These are phyloP conservation scores for Spizellomyces punctatus DNA, from an alignment of 192 early-diverging fungal species.

Conservation along the genomic window DNA sequence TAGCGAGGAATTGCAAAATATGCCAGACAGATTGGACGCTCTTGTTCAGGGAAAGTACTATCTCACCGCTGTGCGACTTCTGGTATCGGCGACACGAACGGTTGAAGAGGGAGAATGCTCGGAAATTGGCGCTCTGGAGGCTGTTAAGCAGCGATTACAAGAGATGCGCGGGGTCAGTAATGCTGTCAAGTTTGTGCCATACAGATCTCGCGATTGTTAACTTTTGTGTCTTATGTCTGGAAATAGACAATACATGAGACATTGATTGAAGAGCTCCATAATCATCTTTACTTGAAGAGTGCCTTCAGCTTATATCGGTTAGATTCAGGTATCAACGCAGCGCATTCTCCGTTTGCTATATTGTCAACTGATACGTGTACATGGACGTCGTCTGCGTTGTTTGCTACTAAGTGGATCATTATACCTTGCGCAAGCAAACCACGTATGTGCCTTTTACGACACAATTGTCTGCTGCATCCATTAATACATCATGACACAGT, in stretches of 20 bases:
- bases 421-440: neutral
- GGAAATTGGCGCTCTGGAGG: constrained; percentile 58
- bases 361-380: neutral
- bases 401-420: neutral
- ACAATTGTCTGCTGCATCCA: no score
- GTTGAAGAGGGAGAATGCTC: constrained; percentile 45
- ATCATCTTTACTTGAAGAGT: constrained; percentile 61
- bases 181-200: constrained; percentile 12
- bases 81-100: constrained; percentile 38
- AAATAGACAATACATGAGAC: constrained; percentile 25
- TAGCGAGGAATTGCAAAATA: constrained; percentile 55
- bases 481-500: no score
- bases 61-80: constrained; percentile 48
- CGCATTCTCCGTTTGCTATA: constrained; percentile 1
- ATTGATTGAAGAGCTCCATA: constrained; percentile 58
- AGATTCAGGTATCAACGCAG: constrained; percentile 28
- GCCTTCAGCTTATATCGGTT: constrained; percentile 48
- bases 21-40: constrained; percentile 49
- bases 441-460: neutral
- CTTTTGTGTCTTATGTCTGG: neutral
- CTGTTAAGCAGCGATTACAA: constrained; percentile 39
- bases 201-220: neutral
- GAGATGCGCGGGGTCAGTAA: constrained; percentile 38
- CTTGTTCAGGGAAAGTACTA: constrained; percentile 53
- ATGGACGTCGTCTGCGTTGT: no score